A percentile compares a stretch with the other conserved stretches of the same genome.
Conservation (phyloP, 2,329 filamentous ascomycete genomes). For the Ceratocystis eucalypticola region DNA sequence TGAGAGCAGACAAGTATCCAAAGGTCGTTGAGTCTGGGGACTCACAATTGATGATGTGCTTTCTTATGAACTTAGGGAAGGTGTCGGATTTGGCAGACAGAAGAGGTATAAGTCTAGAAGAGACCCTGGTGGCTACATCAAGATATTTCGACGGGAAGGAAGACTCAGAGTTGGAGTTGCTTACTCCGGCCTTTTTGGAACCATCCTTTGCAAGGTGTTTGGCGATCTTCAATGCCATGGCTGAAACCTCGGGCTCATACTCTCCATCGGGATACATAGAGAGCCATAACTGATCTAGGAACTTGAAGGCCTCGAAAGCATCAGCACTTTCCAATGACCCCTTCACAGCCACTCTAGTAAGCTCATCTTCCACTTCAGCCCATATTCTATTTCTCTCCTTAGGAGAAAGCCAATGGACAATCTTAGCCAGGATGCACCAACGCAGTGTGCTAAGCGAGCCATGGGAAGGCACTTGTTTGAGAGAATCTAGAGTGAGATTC, state of each 20-base stretch:
- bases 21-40: conserved; percentile 12
- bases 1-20: conserved; percentile 13
- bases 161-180: not conserved
- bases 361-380: conserved; percentile 25
- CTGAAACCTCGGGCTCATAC: conserved; percentile 24
- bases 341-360: conserved; percentile 27
- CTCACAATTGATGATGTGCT: conserved; percentile 9
- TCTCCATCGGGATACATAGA: conserved; percentile 28
- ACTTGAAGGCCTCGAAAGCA: conserved; percentile 32
- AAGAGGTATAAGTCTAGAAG: conserved; percentile 17
- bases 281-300: conserved; percentile 29
- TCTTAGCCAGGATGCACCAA: conserved; percentile 30
- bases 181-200: conserved; percentile 20
- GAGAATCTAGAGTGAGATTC: conserved; percentile 25
- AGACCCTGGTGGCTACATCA: conserved; percentile 15
- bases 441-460: conserved; percentile 27
- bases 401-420: conserved; percentile 27
- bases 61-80: conserved; percentile 17
- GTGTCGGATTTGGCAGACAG: conserved; percentile 16
- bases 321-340: conserved; percentile 26
- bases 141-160: conserved; percentile 9
- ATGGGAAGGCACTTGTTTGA: conserved; percentile 23
- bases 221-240: conserved; percentile 27
- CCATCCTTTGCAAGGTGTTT: conserved; percentile 26
- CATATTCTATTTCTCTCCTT: conserved; percentile 27